Evolutionary conservation across 2,329 filamentous ascomycete genomes (phyloP).

Genomic region (Aureobasidium sp.): DNA sequence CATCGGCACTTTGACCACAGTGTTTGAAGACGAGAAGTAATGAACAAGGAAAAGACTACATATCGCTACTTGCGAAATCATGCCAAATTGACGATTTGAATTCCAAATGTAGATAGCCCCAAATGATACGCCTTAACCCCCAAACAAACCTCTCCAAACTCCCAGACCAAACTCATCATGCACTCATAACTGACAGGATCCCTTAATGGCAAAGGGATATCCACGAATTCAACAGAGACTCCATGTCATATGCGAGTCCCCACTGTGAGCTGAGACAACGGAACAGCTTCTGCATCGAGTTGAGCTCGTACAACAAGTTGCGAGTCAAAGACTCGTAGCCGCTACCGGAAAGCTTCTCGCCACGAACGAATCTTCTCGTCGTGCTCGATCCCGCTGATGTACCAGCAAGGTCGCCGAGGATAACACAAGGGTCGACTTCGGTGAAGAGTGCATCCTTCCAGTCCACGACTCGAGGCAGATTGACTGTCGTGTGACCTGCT

Average conservation of each 20-base stretch:
- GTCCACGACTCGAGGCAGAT: conserved; percentile 34
- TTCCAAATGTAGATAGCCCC: neutral
- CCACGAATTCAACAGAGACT: conserved; percentile 38
- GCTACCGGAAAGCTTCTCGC: conserved; percentile 22
- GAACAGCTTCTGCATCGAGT: conserved; percentile 42
- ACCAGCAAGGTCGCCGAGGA: conserved; percentile 23
- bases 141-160: neutral
- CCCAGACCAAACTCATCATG: neutral
- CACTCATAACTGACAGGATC: neutral
- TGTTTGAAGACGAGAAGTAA: conserved; percentile 30
- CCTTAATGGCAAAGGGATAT: conserved; percentile 36
- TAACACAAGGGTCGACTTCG: conserved; percentile 22
- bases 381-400: conserved; percentile 26
- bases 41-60: neutral
- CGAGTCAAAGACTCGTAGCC: conserved; percentile 25
- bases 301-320: conserved; percentile 42
- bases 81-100: neutral
- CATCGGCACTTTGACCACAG: conserved; percentile 44
- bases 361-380: conserved; percentile 34
- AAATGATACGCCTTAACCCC: too few species aligned
- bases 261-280: conserved; percentile 39
- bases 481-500: conserved; percentile 32
- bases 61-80: neutral
- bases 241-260: conserved; percentile 42
- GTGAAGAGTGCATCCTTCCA: conserved; percentile 37